These are phyloP conservation scores for Anthracocystis setariae DNA, from an alignment of 1,284 basidiomycete genomes.

Conservation along the genomic window DNA sequence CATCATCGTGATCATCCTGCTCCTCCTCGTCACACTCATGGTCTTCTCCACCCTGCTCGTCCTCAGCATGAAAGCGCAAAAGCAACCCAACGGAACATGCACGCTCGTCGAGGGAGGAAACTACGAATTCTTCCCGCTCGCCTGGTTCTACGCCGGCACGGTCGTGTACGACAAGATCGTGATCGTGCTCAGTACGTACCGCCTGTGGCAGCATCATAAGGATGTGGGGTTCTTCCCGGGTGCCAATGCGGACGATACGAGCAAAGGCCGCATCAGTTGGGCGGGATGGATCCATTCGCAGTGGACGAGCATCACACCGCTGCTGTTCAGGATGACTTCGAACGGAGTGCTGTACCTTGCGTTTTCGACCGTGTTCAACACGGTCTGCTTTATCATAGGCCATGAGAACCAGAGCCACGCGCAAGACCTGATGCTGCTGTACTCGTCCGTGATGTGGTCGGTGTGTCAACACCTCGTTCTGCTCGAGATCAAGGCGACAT, in stretches of 20 bases:
- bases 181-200: constrained; percentile 44
- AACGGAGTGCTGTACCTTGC: constrained; percentile 54
- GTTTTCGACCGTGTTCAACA: constrained; percentile 51
- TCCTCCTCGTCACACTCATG: constrained; percentile 41
- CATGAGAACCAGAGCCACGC: constrained; percentile 26
- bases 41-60: constrained; percentile 43
- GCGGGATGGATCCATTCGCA: constrained; percentile 16
- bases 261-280: constrained; percentile 5
- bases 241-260: constrained; percentile 4
- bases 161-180: constrained; percentile 49
- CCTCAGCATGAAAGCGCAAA: constrained; percentile 33
- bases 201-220: constrained; percentile 44
- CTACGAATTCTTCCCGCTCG: constrained; percentile 31
- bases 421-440: constrained; percentile 50
- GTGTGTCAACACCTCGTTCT: constrained; percentile 53
- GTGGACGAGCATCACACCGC: constrained; percentile 43
- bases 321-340: constrained; percentile 44
- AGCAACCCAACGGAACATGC: constrained; percentile 33
- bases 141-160: constrained; percentile 53
- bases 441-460: constrained; percentile 54
- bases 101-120: constrained; percentile 27
- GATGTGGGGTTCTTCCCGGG: constrained; percentile 15
- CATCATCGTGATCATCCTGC: constrained; percentile 39
- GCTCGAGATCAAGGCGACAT: constrained; percentile 46
- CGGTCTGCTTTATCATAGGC: constrained; percentile 50